Evolutionary conservation across 108 stramenopile genomes (phyloP).

Genomic region (Discostella stelligeroides): DNA sequence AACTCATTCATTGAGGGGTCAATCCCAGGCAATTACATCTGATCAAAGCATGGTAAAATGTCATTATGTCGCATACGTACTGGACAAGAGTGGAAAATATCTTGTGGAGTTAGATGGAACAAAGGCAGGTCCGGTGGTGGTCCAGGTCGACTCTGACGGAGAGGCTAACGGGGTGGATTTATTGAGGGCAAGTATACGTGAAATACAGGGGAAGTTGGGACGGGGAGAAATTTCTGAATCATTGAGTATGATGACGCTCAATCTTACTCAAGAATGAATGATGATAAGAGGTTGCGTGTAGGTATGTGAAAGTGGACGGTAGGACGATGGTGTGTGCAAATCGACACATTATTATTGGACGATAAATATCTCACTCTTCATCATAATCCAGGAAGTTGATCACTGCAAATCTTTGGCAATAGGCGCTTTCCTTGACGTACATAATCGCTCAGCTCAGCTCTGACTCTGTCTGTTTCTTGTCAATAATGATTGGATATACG

Average conservation of each 20-base stretch:
- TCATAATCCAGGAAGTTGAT: too few relatives aligned
- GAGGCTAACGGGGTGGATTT: conserved; percentile 50
- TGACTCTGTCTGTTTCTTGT: conserved; percentile 48
- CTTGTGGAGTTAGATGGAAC: conserved; percentile 66
- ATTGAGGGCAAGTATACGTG: conserved; percentile 48
- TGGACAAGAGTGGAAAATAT: conserved; percentile 33
- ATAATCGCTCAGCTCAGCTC: conserved; percentile 40
- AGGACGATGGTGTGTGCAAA: too few relatives aligned
- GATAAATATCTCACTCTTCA: too few relatives aligned
- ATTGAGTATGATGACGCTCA: conserved; percentile 65
- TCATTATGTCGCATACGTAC: conserved; percentile 59
- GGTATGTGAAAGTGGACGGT: too few relatives aligned
- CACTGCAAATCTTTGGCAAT: too few relatives aligned
- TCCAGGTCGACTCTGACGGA: conserved; percentile 9
- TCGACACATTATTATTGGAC: too few relatives aligned
- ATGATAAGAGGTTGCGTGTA: too few relatives aligned
- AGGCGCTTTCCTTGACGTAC: too few relatives aligned
- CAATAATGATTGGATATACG: conserved; percentile 61
- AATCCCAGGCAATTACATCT: conserved; percentile 43
- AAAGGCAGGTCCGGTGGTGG: conserved; percentile 50
- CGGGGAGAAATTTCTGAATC: conserved; percentile 57
- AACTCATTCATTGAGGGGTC: conserved; percentile 48
- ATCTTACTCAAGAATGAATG: conserved; percentile 40
- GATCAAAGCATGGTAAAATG: conserved; percentile 55
- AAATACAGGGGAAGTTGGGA: conserved; percentile 52